Base-by-base conservation (phyloP, 108 stramenopile genomes). In the Cyclostephanos tholiformis region DNA sequence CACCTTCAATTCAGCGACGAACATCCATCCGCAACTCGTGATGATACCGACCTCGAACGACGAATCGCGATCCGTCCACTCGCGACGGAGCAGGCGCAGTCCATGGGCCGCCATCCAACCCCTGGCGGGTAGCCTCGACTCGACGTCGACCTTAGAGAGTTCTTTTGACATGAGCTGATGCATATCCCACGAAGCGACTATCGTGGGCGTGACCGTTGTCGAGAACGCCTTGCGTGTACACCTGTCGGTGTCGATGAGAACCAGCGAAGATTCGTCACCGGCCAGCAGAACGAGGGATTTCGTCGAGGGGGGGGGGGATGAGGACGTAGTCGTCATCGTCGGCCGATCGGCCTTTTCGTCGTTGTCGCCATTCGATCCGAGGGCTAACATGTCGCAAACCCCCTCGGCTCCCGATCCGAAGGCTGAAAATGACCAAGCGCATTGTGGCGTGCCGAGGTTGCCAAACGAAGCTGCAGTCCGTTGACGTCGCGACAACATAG, bases 151-250 rank as follows among this genome's bases (percentile, higher is more conserved):
- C 39, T 72, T 77, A 16, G 65, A 22, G 13, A 75, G 46, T 56
- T 81, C 74, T n/a, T 69, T 72, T 35, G 58, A 65, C 43, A 64
- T 63, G 35, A 70, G 29, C 17, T 23, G 49, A 32, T 71, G 65
- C 27, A 81, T 25, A 53, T 81, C 73, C 73, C 73, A 81, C 12
- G 71, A 72, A 13, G 72, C 48, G 14, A 50, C 27, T 26, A 82
- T 43, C 14, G 76, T 77, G 2, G 82, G 82, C 19, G 82, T 82
- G 36, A 66, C 29, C 12, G 65, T 74, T 26, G 76, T 74, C 7
- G 82, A 82, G 56, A 82, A 82, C 8, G 82, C 76, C 65, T 82
- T 82, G 29, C 76, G 56, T 20, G 82, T 74, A 55, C 71, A 78
- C 63, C 68, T 72, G 52, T 67, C 39, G n/a, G 76, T 65, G 52